A percentile compares a stretch with the other conserved stretches of the same genome.
phyloP scores from a whole-genome alignment of 352 stramenopile species.

The Blastocystis sp. region DNA sequence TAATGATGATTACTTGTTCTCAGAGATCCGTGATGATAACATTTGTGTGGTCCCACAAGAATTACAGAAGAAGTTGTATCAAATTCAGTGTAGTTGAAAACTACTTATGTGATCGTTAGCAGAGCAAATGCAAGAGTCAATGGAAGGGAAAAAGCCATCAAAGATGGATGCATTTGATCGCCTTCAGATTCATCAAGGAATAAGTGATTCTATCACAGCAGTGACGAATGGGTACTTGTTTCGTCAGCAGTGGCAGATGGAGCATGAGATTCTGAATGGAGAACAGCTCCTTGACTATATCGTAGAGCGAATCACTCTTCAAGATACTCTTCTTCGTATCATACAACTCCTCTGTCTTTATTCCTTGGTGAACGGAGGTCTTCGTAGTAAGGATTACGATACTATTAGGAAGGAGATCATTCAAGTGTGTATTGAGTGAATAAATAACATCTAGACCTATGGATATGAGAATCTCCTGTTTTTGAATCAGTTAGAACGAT shows the following conservation, averaged over 20 bases:
- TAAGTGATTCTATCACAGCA: background rate
- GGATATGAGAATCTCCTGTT: constrained; percentile 10
- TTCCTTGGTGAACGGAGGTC: constrained; percentile 36
- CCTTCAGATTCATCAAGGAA: constrained; percentile 26
- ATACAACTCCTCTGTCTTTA: background rate
- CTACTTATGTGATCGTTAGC: background rate
- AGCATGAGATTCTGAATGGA: constrained; percentile 9
- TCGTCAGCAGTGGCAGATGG: constrained; percentile 49
- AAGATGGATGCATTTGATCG: constrained; percentile 25
- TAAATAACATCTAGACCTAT: background rate
- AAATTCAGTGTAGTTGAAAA: background rate
- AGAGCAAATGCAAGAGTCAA: background rate
- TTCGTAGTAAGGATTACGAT: constrained; percentile 11
- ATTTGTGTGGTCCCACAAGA: constrained; percentile 22
- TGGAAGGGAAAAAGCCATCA: background rate
- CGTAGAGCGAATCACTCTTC: constrained; percentile 41
- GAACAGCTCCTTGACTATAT: constrained; percentile 45
- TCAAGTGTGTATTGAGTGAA: background rate
- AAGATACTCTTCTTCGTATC: constrained; percentile 1
- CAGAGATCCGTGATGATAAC: constrained; percentile 49
- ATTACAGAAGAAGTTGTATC: constrained; percentile 27
- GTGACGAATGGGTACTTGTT: constrained; percentile 34
- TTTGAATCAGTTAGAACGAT: background rate
- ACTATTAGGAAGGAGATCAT: constrained; percentile 37
- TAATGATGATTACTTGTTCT: constrained; percentile 39